These are phyloP conservation scores for Yamadazyma trypodendri DNA, from an alignment of 1,139 yeast species.

Conservation along the genomic window DNA sequence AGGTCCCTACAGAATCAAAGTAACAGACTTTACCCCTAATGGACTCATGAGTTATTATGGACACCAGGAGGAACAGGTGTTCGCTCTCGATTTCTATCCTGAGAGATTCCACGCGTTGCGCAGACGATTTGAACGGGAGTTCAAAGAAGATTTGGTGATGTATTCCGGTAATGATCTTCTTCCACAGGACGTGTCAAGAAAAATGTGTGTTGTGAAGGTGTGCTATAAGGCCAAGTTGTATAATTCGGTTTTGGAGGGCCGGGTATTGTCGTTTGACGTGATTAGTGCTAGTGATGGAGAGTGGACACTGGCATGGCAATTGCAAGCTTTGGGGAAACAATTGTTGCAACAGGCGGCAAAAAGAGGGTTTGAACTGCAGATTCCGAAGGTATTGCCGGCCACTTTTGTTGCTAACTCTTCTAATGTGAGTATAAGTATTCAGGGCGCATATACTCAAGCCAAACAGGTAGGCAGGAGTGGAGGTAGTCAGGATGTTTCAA, in stretches of 20 bases:
- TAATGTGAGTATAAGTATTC: background rate
- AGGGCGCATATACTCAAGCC: conserved; percentile 3
- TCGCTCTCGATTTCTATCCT: conserved; percentile 1
- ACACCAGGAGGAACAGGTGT: background rate
- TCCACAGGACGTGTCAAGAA: background rate
- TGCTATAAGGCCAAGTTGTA: conserved; percentile 7
- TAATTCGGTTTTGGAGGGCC: conserved; percentile 10
- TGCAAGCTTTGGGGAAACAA: conserved; percentile 1
- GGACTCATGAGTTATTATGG: conserved; percentile 1
- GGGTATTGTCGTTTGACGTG: conserved; percentile 6
- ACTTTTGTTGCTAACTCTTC: background rate
- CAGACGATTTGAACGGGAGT: background rate
- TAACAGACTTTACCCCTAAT: conserved; percentile 24
- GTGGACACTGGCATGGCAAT: conserved; percentile 1
- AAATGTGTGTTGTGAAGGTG: conserved; percentile 6
- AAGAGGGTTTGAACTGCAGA: too few relatives aligned
- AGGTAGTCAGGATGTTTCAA: too few relatives aligned
- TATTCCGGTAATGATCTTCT: background rate
- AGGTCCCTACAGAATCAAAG: conserved; percentile 15
- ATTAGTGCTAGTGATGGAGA: background rate
- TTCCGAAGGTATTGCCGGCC: background rate
- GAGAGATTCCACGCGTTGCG: conserved; percentile 3
- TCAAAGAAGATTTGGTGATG: background rate
- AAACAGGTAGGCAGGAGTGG: too few relatives aligned
- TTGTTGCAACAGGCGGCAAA: background rate